phyloP scores from a whole-genome alignment of 495 filamentous ascomycete species.

The Halenospora varia region DNA sequence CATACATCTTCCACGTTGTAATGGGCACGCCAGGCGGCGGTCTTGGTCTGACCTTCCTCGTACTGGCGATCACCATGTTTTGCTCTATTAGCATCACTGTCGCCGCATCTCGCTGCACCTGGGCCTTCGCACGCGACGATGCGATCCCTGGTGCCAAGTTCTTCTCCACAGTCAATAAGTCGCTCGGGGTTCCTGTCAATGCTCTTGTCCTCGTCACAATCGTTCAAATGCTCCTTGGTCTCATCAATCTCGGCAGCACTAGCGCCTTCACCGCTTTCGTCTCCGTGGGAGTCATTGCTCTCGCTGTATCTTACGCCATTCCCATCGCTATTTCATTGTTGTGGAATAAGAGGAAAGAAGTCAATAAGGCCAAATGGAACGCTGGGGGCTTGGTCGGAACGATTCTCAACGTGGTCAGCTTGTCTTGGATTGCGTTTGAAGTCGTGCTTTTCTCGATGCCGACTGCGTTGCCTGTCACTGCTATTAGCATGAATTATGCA shows the following conservation, averaged over 20 bases:
- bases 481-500: conserved; percentile 43
- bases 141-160: conserved; percentile 34
- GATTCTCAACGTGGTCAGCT: conserved; percentile 19
- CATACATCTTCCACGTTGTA: conserved; percentile 43
- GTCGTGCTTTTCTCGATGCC: conserved; percentile 31
- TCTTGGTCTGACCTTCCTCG: conserved; percentile 38
- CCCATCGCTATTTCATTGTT: conserved; percentile 40
- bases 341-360: conserved; percentile 27
- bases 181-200: conserved; percentile 42
- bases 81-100: conserved; percentile 46
- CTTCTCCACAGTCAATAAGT: conserved; percentile 29
- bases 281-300: conserved; percentile 40
- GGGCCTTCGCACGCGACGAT: conserved; percentile 44
- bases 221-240: conserved; percentile 37
- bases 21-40: conserved; percentile 41
- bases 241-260: conserved; percentile 47
- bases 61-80: conserved; percentile 30
- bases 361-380: conserved; percentile 22
- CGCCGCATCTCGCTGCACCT: conserved; percentile 46
- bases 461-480: conserved; percentile 33
- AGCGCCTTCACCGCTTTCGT: conserved; percentile 47
- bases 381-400: conserved; percentile 22
- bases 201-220: conserved; percentile 39
- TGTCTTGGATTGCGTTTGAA: conserved; percentile 25
- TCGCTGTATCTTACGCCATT: conserved; percentile 50